Evolutionary conservation across 257 asterid genomes (phyloP).

Genomic region (Coffea canephora): DNA sequence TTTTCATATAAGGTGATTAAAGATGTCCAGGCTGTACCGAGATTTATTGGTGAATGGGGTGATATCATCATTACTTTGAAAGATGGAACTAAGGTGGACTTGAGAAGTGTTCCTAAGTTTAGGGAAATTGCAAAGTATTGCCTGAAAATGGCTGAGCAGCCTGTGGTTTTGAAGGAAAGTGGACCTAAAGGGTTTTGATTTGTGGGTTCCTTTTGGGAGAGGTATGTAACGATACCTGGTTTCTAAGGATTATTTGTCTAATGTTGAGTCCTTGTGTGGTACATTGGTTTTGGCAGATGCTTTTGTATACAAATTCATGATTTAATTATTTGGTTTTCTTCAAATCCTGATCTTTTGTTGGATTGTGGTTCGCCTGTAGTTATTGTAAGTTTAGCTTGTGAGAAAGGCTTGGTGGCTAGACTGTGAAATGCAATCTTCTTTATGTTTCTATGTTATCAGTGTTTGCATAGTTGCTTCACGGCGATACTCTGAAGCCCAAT

Average conservation of each 20-base stretch:
- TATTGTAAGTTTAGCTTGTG: neutral
- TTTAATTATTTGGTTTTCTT: constrained; percentile 8
- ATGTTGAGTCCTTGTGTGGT: neutral
- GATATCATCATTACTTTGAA: constrained; percentile 78
- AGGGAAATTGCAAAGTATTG: constrained; percentile 93
- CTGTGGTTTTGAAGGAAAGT: constrained; percentile 41
- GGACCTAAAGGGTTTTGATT: constrained; percentile 68
- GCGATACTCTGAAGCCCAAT: neutral
- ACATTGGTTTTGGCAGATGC: constrained; percentile 4
- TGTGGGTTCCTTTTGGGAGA: neutral
- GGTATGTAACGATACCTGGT: constrained; percentile 3
- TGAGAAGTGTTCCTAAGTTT: constrained; percentile 93
- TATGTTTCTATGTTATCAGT: neutral
- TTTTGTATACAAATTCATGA: neutral
- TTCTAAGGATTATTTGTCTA: neutral
- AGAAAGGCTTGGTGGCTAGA: neutral
- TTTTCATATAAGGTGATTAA: constrained; percentile 72
- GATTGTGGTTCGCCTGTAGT: too few species aligned
- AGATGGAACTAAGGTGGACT: constrained; percentile 86
- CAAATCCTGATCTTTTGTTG: neutral
- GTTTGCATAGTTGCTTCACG: neutral
- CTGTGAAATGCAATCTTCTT: neutral
- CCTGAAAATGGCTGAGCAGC: constrained; percentile 64
- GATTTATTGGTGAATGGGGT: constrained; percentile 97
- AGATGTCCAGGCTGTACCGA: constrained; percentile 92